Conservation (phyloP, 305 asterid species). For the Rubia peregrina region DNA sequence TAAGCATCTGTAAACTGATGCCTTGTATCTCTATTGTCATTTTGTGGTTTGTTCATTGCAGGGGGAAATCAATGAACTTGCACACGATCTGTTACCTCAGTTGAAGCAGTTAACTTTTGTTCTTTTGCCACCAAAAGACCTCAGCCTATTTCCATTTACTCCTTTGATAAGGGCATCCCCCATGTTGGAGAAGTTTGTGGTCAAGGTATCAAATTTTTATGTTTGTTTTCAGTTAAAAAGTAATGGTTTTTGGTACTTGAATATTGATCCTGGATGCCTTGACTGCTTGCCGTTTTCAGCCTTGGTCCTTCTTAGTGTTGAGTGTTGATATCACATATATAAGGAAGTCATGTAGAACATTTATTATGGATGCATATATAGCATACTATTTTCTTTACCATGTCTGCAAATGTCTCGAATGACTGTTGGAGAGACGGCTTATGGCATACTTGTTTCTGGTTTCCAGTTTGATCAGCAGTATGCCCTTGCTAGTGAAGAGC, state of each 20-base stretch:
- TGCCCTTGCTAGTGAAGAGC: not conserved
- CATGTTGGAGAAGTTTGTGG: not conserved
- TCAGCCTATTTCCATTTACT: constrained; percentile 2
- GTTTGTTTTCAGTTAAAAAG: not conserved
- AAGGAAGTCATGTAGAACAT: not conserved
- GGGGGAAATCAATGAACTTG: not conserved
- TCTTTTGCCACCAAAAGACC: not conserved
- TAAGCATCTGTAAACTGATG: not conserved
- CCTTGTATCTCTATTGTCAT: not conserved
- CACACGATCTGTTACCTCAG: not conserved
- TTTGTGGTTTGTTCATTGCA: not conserved
- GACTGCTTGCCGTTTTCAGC: not conserved
- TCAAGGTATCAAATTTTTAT: not conserved
- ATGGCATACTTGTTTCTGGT: not conserved
- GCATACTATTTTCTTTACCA: not conserved
- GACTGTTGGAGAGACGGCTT: not conserved
- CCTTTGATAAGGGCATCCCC: constrained; percentile 6
- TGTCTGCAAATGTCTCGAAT: not conserved
- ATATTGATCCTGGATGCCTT: not conserved
- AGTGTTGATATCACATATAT: not conserved
- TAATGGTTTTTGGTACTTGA: not conserved
- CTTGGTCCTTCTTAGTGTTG: not conserved
- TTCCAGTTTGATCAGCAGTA: not conserved
- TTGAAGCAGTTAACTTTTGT: not conserved
- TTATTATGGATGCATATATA: not conserved